A percentile compares a stretch with the other conserved stretches of the same genome.
Conservation (phyloP, 805 yeast species). For the Metschnikowia gruessii region DNA sequence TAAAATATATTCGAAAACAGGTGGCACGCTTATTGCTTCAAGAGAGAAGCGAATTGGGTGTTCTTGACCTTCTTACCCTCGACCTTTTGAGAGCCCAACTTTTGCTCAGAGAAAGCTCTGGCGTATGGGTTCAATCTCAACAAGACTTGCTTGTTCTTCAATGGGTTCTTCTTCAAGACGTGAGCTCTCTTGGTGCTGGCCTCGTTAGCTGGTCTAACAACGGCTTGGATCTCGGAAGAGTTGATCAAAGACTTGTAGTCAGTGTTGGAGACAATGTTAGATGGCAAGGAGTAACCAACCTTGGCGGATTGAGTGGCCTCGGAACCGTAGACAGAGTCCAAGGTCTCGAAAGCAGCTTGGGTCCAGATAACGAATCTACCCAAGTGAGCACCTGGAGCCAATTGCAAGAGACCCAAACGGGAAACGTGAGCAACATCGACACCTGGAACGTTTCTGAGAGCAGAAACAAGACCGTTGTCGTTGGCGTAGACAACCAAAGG, state of each 20-base stretch:
- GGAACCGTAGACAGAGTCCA: constrained; percentile 97
- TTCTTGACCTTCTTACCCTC: constrained; percentile 59
- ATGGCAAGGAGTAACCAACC: constrained; percentile 88
- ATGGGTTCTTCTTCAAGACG: constrained; percentile 84
- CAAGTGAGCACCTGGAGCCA: constrained; percentile 99
- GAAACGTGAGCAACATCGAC: constrained; percentile 94
- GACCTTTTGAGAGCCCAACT: constrained; percentile 81
- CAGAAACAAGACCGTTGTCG: constrained; percentile 97
- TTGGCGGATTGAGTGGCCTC: constrained; percentile 80
- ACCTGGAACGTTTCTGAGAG: constrained; percentile 99
- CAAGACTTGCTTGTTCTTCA: constrained; percentile 97
- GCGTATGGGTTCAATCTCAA: constrained; percentile 99
- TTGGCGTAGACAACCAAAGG: constrained; percentile 97
- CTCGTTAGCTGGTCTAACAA: constrained; percentile 94
- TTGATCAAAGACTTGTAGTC: constrained; percentile 96
- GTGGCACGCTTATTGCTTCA: constrained; percentile 44
- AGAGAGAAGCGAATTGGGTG: constrained; percentile 66
- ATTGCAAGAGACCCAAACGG: constrained; percentile 92
- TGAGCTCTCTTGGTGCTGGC: constrained; percentile 96
- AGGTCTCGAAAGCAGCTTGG: constrained; percentile 94
- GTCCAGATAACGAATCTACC: constrained; percentile 99
- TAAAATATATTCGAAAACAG: not conserved
- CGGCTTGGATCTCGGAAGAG: constrained; percentile 99
- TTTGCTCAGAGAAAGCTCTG: constrained; percentile 90
- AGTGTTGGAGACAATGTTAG: constrained; percentile 90